Evolutionary conservation across 1,284 basidiomycete genomes (phyloP).

Genomic region (Sphagnurus paluster): DNA sequence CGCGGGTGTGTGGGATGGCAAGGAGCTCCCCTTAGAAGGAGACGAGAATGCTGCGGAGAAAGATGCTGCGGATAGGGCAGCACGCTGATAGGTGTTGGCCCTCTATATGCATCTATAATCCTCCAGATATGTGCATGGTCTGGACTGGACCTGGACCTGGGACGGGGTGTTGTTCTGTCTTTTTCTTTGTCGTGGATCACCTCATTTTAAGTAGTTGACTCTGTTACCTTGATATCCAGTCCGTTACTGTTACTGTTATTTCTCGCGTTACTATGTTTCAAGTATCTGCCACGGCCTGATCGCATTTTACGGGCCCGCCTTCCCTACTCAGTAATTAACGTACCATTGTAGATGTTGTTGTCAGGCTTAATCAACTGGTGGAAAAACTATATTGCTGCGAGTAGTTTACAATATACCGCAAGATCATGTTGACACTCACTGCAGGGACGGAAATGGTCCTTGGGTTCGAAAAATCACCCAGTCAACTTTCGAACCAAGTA

Average conservation of each 20-base stretch:
- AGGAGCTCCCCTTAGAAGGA: constrained; percentile 38
- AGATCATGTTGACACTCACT: too few species aligned
- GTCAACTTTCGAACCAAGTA: too few species aligned
- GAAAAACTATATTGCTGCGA: too few species aligned
- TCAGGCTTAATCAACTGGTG: too few species aligned
- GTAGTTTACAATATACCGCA: too few species aligned
- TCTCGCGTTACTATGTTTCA: background rate
- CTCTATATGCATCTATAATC: background rate
- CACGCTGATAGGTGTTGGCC: background rate
- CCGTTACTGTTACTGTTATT: constrained; percentile 4
- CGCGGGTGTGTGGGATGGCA: constrained; percentile 82
- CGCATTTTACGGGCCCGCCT: background rate
- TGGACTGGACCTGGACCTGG: too few species aligned
- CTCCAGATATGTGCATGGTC: too few species aligned
- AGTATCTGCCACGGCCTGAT: constrained; percentile 1
- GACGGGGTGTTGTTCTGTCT: background rate
- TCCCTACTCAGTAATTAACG: background rate
- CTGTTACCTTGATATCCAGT: constrained; percentile 3
- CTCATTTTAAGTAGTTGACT: background rate
- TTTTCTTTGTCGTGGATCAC: background rate
- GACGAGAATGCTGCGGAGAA: constrained; percentile 33
- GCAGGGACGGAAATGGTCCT: too few species aligned
- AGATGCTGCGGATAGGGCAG: background rate
- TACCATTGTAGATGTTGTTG: constrained; percentile 8
- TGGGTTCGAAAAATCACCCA: too few species aligned